A percentile compares a stretch with the other conserved stretches of the same genome.
Evolutionary conservation across 2,329 filamentous ascomycete species (phyloP).

Genomic region (Monascus ruber): DNA sequence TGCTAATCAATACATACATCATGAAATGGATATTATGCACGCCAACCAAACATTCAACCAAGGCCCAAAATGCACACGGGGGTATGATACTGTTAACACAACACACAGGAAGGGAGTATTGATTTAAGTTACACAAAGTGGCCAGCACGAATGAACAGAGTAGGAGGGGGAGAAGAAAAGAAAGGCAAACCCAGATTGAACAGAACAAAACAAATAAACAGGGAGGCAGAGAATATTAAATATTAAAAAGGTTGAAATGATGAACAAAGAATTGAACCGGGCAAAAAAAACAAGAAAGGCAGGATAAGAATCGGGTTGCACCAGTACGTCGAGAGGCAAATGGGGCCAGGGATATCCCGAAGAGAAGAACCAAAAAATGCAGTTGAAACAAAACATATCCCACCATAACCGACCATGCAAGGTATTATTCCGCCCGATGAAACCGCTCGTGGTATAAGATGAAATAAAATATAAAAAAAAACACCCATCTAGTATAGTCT

Average conservation of each 20-base stretch:
- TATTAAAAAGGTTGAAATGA: conserved; percentile 2
- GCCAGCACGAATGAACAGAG: neutral
- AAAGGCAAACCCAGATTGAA: conserved; percentile 12
- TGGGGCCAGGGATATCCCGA: too few relatives aligned
- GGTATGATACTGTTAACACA: too few relatives aligned
- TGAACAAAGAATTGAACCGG: conserved; percentile 6
- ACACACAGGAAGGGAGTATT: neutral
- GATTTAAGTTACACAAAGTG: too few relatives aligned
- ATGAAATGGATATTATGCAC: too few relatives aligned
- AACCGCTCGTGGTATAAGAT: too few relatives aligned
- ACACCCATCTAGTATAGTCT: conserved; percentile 2
- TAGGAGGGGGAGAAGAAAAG: conserved; percentile 10
- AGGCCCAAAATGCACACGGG: too few relatives aligned
- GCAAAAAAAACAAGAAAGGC: conserved; percentile 25
- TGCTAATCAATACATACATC: too few relatives aligned
- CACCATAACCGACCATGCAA: too few relatives aligned
- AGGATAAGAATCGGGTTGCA: conserved; percentile 28
- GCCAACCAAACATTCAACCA: too few relatives aligned
- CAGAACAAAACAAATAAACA: conserved; percentile 18
- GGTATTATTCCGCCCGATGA: too few relatives aligned
- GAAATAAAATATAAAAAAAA: neutral
- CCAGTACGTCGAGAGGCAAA: conserved; percentile 22
- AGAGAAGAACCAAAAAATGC: too few relatives aligned
- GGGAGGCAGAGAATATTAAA: conserved; percentile 11
- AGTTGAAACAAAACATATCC: too few relatives aligned